Base-by-base conservation (phyloP, 2,329 filamentous ascomycete species). In the Neophaeococcomyces mojaviensis region DNA sequence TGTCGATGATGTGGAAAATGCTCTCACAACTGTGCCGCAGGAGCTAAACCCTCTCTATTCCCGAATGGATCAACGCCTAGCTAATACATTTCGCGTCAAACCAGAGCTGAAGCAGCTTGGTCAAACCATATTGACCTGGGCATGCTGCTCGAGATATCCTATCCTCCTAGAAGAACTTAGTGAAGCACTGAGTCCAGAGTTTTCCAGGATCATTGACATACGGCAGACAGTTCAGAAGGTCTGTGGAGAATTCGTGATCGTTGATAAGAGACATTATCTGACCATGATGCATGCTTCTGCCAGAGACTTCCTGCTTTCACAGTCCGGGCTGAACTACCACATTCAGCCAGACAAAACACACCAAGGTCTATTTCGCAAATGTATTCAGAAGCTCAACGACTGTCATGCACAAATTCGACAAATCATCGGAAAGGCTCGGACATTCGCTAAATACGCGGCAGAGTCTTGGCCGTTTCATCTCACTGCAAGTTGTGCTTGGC, bases 21-120 rank as follows among this genome's bases (percentile, higher is more conserved):
- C 49, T 12, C 46, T 62, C 1, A 33, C 53, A 8, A 43, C 57
- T 8, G 46, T 63, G 4, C 61, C 60, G 4, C 35, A 41, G 18
- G 59, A 53, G 16, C 59, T 64, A 58, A 54, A 55, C 30, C 42
- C 47, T 12, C 46, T 63, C 39, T 64, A 64, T 46, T 15, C 55
- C 35, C 53, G 55, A 4, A 64, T 63, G 59, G 51, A 55, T 10
- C 42, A 38, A 35, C 30, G 44, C 2, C 45, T 59, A 15, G 49
- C 49, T 13, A 39, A 44, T 22, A 46, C 34, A 19, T 36, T 36
- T 3, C 46, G n/a, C n/a, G n/a, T n/a, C n/a, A n/a, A 32, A 47
- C 41, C 19, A 39, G 35, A 12, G 13, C 28, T 30, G 32, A 35
- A 18, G n/a, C 39, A 16, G 13, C 19, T 55, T 34, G 57, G 51